Conservation (phyloP, 345 rosid species). For the Hibiscus mutabilis region DNA sequence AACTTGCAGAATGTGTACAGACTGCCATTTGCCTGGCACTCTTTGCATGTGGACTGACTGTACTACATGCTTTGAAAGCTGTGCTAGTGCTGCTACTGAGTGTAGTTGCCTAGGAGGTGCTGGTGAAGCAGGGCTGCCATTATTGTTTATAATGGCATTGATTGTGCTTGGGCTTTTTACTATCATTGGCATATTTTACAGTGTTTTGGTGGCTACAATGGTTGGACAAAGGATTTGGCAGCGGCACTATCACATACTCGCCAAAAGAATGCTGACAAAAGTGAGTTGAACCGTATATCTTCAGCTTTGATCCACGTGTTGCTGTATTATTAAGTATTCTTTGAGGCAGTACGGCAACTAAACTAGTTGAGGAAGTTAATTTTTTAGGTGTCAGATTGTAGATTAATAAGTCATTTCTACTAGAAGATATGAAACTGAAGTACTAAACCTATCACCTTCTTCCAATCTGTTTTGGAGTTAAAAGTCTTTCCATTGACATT, state of each 20-base stretch:
- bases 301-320: background rate
- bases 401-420: background rate
- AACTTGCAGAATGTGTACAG: constrained; percentile 81
- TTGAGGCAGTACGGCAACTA: background rate
- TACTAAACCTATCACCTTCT: background rate
- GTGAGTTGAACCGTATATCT: constrained; percentile 34
- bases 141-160: constrained; percentile 75
- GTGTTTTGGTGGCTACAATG: constrained; percentile 97
- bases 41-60: constrained; percentile 99
- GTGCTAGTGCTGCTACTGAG: constrained; percentile 89
- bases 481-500: background rate
- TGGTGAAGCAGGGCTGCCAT: constrained; percentile 94
- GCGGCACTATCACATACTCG: constrained; percentile 96
- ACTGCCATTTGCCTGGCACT: constrained; percentile 97
- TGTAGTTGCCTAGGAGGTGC: constrained; percentile 99
- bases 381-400: background rate
- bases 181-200: constrained; percentile 89
- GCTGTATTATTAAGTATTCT: background rate
- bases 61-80: constrained; percentile 91
- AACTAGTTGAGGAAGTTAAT: background rate
- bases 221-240: constrained; percentile 99
- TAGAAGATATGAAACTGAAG: background rate
- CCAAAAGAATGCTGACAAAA: constrained; percentile 95
- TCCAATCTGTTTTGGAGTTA: background rate
- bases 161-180: constrained; percentile 86